These are phyloP conservation scores for Cyphellophora europaea DNA, from an alignment of 2,329 filamentous ascomycete genomes.

Conservation along the genomic window DNA sequence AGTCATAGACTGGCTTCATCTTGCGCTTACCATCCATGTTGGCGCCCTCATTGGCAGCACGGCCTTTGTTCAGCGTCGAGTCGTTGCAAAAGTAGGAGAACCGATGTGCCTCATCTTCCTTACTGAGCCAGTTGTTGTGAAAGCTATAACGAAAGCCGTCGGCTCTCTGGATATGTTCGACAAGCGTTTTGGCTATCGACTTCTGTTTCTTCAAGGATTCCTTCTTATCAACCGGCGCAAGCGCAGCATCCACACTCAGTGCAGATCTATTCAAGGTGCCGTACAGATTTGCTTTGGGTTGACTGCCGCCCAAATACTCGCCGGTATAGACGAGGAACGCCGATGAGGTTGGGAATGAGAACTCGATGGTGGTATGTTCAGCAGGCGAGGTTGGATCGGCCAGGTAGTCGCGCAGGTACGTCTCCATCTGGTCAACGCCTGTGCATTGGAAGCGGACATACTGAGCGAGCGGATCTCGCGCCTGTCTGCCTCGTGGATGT, in stretches of 20 bases:
- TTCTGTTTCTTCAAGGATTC: slow-evolving; percentile 14
- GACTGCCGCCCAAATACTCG: slow-evolving; percentile 5
- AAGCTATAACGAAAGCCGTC: slow-evolving; percentile 18
- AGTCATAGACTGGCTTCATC: slow-evolving; percentile 17
- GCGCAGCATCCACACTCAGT: slow-evolving; percentile 14
- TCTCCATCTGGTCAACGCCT: slow-evolving; percentile 14
- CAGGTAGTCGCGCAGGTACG: slow-evolving; percentile 12
- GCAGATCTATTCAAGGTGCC: slow-evolving; percentile 12
- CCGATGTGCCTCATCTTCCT: slow-evolving; percentile 15
- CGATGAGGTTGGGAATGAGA: slow-evolving; percentile 14
- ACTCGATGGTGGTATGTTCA: slow-evolving; percentile 17
- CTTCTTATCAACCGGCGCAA: slow-evolving; percentile 11
- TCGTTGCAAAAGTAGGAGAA: slow-evolving; percentile 19
- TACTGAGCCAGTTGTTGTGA: slow-evolving; percentile 18
- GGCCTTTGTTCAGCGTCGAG: slow-evolving; percentile 15
- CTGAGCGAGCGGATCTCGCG: slow-evolving; percentile 16
- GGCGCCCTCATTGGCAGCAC: slow-evolving; percentile 15
- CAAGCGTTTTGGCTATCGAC: slow-evolving; percentile 13
- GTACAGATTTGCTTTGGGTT: slow-evolving; percentile 6
- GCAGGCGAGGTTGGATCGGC: slow-evolving; percentile 10
- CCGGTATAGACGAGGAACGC: slow-evolving; percentile 13
- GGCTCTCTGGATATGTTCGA: slow-evolving; percentile 11
- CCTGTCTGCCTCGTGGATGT: slow-evolving; percentile 12
- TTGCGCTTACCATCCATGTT: slow-evolving; percentile 10
- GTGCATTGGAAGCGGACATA: slow-evolving; percentile 12